Percentiles rank a stretch among this genome's conserved stretches.
Evolutionary conservation across 2,329 filamentous ascomycete genomes (phyloP).

Genomic region (Teratosphaeria gauchensis): DNA sequence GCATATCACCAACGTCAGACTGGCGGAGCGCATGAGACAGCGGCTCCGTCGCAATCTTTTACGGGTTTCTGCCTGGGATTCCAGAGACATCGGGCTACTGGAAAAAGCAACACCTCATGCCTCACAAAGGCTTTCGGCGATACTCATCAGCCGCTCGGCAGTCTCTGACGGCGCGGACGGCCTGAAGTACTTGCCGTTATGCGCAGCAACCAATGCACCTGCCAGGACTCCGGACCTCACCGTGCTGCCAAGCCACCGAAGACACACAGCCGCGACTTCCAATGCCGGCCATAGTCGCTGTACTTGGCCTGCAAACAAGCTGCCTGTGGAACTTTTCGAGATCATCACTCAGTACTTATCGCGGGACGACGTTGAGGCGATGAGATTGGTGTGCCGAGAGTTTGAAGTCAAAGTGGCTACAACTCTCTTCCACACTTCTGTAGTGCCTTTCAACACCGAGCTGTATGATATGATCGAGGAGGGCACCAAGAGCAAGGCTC

Average conservation of each 20-base stretch:
- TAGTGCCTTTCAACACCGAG: conserved; percentile 56
- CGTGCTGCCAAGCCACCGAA: conserved; percentile 11
- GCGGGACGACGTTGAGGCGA: conserved; percentile 48
- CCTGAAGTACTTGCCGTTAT: conserved; percentile 13
- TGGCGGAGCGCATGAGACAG: too few relatives aligned
- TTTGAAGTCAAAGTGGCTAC: conserved; percentile 50
- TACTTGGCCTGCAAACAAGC: conserved; percentile 29
- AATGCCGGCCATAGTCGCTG: background rate
- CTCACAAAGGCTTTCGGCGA: conserved; percentile 6
- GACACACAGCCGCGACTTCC: conserved; percentile 4
- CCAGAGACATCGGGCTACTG: background rate
- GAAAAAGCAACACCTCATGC: background rate
- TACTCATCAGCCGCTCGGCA: conserved; percentile 9
- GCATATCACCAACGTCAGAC: background rate
- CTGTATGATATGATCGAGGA: conserved; percentile 47
- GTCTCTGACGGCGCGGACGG: background rate
- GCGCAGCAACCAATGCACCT: conserved; percentile 2
- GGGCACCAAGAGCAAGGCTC: conserved; percentile 15
- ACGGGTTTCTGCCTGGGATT: background rate
- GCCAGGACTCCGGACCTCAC: conserved; percentile 8
- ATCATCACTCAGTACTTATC: conserved; percentile 47
- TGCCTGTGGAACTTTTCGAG: conserved; percentile 56
- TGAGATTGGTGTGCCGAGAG: conserved; percentile 53
- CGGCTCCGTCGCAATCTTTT: too few relatives aligned
- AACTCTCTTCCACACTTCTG: conserved; percentile 52